Conservation (phyloP, 495 filamentous ascomycete genomes). For the Neurospora sp. region DNA sequence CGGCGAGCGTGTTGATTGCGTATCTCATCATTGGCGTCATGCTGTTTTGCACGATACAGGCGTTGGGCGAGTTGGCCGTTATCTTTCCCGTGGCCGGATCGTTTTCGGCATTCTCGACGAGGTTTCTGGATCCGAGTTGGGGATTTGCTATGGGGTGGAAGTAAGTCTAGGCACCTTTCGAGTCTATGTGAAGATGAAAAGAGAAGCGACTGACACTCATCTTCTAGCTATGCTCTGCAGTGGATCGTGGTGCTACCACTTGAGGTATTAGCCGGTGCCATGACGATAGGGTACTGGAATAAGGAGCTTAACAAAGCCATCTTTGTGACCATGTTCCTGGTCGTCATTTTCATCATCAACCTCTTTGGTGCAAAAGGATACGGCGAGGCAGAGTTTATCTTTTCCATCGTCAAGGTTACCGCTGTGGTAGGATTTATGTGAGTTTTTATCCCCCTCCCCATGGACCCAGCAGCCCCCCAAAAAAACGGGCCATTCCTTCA, state of each 20-base stretch:
- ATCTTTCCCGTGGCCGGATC: conserved; percentile 86
- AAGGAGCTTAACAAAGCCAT: conserved; percentile 54
- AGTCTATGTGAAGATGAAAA: not conserved
- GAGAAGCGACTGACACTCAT: not conserved
- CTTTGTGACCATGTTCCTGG: conserved; percentile 76
- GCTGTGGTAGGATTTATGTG: conserved; percentile 86
- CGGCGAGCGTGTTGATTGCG: conserved; percentile 73
- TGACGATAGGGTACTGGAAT: conserved; percentile 85
- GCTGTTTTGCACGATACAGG: conserved; percentile 87
- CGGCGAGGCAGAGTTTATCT: conserved; percentile 85
- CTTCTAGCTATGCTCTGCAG: conserved; percentile 71
- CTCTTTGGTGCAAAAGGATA: conserved; percentile 80
- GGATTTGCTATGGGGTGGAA: conserved; percentile 99
- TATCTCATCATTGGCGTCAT: conserved; percentile 77
- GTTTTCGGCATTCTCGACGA: conserved; percentile 83
- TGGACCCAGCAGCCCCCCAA: no score
- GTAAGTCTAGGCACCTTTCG: conserved; percentile 27
- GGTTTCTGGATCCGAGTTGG: conserved; percentile 91
- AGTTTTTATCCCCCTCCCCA: conserved; percentile 20
- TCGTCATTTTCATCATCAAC: conserved; percentile 70
- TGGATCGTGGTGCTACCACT: conserved; percentile 86
- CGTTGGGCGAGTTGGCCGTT: conserved; percentile 88
- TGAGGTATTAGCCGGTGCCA: conserved; percentile 83
- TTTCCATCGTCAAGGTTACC: conserved; percentile 75
- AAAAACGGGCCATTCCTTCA: no score